These are phyloP conservation scores for Ophiostoma novo-ulmi DNA, from an alignment of 2,329 filamentous ascomycete genomes.

Conservation along the genomic window DNA sequence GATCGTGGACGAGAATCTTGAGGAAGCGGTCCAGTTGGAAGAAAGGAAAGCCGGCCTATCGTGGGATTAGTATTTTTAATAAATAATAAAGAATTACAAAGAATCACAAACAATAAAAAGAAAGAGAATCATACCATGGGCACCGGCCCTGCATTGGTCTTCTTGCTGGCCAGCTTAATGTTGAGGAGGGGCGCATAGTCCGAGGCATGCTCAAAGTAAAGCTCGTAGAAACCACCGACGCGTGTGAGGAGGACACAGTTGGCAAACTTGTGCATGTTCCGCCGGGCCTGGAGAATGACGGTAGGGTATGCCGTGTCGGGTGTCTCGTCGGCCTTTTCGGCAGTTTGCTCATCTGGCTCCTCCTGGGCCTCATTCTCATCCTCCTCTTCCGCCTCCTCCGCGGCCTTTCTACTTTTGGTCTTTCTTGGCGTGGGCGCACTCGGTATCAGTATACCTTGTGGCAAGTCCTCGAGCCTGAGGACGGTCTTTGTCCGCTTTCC, in stretches of 20 bases:
- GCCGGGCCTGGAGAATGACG: slow-evolving; percentile 79
- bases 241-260: slow-evolving; percentile 88
- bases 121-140: slow-evolving; percentile 62
- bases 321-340: not conserved
- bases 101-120: slow-evolving; percentile 9
- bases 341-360: not conserved
- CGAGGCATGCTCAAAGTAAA: slow-evolving; percentile 95
- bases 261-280: slow-evolving; percentile 84
- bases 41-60: slow-evolving; percentile 78
- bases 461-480: slow-evolving; percentile 52
- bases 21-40: slow-evolving; percentile 89
- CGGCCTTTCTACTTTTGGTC: not conserved
- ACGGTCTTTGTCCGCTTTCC: slow-evolving; percentile 42
- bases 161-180: slow-evolving; percentile 78
- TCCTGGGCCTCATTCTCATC: not conserved
- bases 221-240: slow-evolving; percentile 93
- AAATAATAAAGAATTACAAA: not conserved
- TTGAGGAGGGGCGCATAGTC: slow-evolving; percentile 81
- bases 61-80: no score
- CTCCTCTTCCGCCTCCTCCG: not conserved
- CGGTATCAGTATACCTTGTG: slow-evolving; percentile 46
- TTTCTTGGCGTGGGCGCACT: not conserved
- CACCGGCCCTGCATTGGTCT: slow-evolving; percentile 70
- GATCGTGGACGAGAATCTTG: slow-evolving; percentile 85
- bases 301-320: slow-evolving; percentile 61